A percentile compares a stretch with the other conserved stretches of the same genome.
Conservation (phyloP, 1,284 basidiomycete genomes). For the Coniferiporia sulphurascens region DNA sequence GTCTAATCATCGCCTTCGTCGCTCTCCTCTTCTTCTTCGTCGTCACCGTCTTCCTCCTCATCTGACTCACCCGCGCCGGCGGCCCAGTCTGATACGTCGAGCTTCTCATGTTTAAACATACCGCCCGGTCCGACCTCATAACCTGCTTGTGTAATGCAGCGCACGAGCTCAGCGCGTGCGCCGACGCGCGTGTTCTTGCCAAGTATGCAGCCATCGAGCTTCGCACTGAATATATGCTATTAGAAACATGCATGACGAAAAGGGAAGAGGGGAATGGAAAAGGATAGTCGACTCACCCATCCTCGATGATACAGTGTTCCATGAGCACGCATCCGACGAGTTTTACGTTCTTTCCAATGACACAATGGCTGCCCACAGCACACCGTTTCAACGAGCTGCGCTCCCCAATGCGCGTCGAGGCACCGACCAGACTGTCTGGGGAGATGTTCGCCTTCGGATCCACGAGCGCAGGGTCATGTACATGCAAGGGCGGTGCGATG, state of each 20-base stretch:
- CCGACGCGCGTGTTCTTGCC: conserved; percentile 82
- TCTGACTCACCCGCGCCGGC: conserved; percentile 32
- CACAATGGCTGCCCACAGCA: conserved; percentile 83
- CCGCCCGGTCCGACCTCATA: conserved; percentile 75
- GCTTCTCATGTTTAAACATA: conserved; percentile 56
- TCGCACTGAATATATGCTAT: conserved; percentile 51
- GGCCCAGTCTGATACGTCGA: conserved; percentile 61
- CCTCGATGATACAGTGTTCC: conserved; percentile 85
- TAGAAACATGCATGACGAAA: not conserved
- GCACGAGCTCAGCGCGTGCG: conserved; percentile 70
- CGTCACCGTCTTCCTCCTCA: conserved; percentile 29
- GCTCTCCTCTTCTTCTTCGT: conserved; percentile 26
- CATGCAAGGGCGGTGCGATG: conserved; percentile 41
- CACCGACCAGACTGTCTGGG: conserved; percentile 78
- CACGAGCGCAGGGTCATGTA: conserved; percentile 50
- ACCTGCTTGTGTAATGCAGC: conserved; percentile 85
- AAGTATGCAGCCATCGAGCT: conserved; percentile 86
- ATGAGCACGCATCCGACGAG: conserved; percentile 85
- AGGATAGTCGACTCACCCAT: conserved; percentile 54
- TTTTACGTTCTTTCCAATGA: conserved; percentile 83
- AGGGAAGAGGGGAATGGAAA: too few relatives aligned
- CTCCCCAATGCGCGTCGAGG: conserved; percentile 80
- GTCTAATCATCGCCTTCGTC: conserved; percentile 8
- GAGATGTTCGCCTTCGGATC: conserved; percentile 84
- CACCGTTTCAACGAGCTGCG: conserved; percentile 84